Percentiles rank a stretch among this genome's conserved stretches.
These are phyloP conservation scores for Acaromyces ingoldii DNA, from an alignment of 1,284 basidiomycete genomes.

Conservation along the genomic window DNA sequence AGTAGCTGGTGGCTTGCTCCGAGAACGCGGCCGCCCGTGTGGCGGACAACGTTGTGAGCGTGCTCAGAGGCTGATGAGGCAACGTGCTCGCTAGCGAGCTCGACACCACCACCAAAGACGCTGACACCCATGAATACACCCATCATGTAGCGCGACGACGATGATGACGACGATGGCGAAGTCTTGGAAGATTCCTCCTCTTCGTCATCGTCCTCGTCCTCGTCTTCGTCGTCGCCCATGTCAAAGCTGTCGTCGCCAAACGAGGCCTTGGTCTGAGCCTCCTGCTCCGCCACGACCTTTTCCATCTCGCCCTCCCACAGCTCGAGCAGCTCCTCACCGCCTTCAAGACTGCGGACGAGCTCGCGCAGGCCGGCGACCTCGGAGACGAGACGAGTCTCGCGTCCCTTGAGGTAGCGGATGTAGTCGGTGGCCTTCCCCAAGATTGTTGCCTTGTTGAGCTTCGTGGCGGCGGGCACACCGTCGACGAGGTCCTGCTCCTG, in stretches of 20 bases:
- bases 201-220: conserved; percentile 32
- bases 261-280: conserved; percentile 17
- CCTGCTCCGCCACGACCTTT: conserved; percentile 26
- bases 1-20: conserved; percentile 43
- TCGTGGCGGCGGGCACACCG: conserved; percentile 48
- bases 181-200: conserved; percentile 20
- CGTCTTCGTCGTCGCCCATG: conserved; percentile 32
- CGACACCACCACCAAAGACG: conserved; percentile 34
- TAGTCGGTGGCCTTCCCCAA: conserved; percentile 49
- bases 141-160: conserved; percentile 41
- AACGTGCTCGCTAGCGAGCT: conserved; percentile 18
- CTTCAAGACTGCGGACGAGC: conserved; percentile 41
- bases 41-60: conserved; percentile 13
- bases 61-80: conserved; percentile 11
- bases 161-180: conserved; percentile 18
- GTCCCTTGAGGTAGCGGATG: conserved; percentile 45
- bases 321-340: conserved; percentile 46
- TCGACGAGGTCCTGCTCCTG: conserved; percentile 45
- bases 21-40: conserved; percentile 21
- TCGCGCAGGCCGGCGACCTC: conserved; percentile 41
- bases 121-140: conserved; percentile 42
- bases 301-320: conserved; percentile 45
- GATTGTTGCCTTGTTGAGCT: conserved; percentile 50
- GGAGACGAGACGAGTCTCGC: conserved; percentile 38
- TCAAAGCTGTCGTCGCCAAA: conserved; percentile 27